Conservation (phyloP, 2,329 filamentous ascomycete species). For the Xylaria sp. region DNA sequence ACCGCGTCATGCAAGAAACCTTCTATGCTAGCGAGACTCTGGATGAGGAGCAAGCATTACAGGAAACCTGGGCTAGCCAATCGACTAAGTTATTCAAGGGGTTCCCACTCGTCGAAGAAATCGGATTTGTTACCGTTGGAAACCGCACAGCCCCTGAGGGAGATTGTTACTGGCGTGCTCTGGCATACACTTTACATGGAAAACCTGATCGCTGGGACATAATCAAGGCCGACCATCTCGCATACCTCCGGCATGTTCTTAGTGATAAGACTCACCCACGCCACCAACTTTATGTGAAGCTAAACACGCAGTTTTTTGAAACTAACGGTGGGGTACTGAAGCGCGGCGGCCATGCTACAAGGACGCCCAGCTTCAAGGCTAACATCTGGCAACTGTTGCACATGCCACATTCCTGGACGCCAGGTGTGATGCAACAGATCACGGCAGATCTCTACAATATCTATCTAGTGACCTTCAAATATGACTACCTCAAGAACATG, state of each 20-base stretch:
- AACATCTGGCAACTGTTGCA: conserved; percentile 50
- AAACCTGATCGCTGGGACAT: conserved; percentile 41
- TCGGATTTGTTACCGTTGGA: conserved; percentile 44
- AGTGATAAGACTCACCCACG: conserved; percentile 42
- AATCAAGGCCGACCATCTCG: conserved; percentile 51
- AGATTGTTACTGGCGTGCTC: conserved; percentile 50
- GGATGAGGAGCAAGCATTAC: conserved; percentile 30
- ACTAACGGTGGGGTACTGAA: neutral
- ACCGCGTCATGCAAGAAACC: conserved; percentile 2
- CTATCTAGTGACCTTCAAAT: conserved; percentile 48
- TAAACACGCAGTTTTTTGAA: conserved; percentile 42
- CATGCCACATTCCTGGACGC: conserved; percentile 46
- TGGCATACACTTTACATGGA: conserved; percentile 47
- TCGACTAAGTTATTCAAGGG: conserved; percentile 33
- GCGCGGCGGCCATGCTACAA: neutral
- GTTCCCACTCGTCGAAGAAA: conserved; percentile 49
- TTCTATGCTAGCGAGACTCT: conserved; percentile 24
- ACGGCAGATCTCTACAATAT: conserved; percentile 51
- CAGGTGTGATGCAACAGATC: conserved; percentile 46
- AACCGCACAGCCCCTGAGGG: conserved; percentile 41
- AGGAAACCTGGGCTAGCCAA: neutral
- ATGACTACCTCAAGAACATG: conserved; percentile 17
- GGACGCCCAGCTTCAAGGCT: conserved; percentile 32
- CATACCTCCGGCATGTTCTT: conserved; percentile 45
- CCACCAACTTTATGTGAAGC: conserved; percentile 41